Evolutionary conservation across 140 eudicot species (phyloP).

Genomic region (Oenanthe javanica): DNA sequence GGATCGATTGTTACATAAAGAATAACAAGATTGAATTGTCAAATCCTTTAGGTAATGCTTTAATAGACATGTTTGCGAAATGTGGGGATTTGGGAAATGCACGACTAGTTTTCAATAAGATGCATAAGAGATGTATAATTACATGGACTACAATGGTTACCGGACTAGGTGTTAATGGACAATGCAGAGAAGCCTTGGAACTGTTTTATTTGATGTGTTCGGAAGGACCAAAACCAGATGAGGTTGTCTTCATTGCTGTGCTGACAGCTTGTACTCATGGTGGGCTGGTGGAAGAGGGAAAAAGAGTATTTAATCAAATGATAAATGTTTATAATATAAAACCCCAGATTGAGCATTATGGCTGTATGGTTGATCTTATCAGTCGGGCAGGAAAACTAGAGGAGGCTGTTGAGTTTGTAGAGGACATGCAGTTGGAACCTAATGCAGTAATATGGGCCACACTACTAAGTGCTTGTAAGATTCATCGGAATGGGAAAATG

Average conservation of each 20-base stretch:
- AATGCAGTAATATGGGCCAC: conserved; percentile 59
- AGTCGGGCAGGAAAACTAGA: conserved; percentile 48
- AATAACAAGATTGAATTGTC: conserved; percentile 34
- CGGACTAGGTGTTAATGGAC: conserved; percentile 47
- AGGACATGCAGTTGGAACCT: conserved; percentile 47
- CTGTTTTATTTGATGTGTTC: conserved; percentile 34
- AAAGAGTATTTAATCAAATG: conserved; percentile 40
- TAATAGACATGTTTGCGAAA: conserved; percentile 62
- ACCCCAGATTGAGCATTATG: conserved; percentile 61
- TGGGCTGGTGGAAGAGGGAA: conserved; percentile 59
- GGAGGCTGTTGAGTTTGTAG: conserved; percentile 40
- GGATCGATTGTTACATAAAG: conserved; percentile 43
- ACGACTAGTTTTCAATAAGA: conserved; percentile 26
- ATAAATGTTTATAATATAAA: conserved; percentile 19
- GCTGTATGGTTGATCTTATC: conserved; percentile 57
- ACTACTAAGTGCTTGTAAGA: conserved; percentile 40
- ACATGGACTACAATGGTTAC: conserved; percentile 69
- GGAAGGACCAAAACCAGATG: conserved; percentile 48
- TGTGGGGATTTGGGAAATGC: conserved; percentile 58
- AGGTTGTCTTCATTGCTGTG: conserved; percentile 51
- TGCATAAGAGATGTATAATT: conserved; percentile 39
- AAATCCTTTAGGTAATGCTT: conserved; percentile 45
- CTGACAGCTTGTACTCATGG: conserved; percentile 63
- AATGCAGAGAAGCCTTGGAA: conserved; percentile 41
- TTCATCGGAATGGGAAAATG: conserved; percentile 34